A percentile compares a stretch with the other conserved stretches of the same genome.
phyloP scores from a whole-genome alignment of 2,329 filamentous ascomycete genomes.

The Exophiala alcalophila region DNA sequence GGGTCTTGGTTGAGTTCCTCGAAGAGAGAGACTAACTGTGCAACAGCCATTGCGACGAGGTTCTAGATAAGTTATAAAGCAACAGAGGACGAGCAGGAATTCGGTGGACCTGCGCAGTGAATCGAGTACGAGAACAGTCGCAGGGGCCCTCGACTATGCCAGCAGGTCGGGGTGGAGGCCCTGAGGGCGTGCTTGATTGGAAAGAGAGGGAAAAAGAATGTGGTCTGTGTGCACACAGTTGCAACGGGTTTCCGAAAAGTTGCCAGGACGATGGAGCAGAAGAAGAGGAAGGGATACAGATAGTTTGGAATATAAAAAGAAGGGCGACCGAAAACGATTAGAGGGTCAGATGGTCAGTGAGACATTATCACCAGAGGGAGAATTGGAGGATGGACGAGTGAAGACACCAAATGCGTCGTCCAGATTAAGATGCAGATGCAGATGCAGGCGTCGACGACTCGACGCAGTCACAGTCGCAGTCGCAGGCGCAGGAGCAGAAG shows the following conservation, averaged over 20 bases:
- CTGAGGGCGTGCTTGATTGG: conserved; percentile 4
- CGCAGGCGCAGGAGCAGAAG: too few relatives aligned
- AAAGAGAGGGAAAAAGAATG: conserved; percentile 9
- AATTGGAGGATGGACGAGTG: too few relatives aligned
- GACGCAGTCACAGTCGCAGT: too few relatives aligned
- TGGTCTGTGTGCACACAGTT: conserved; percentile 12
- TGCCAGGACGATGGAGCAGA: conserved; percentile 5
- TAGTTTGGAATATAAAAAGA: conserved; percentile 7
- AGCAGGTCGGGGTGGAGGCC: conserved; percentile 11
- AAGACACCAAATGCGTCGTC: too few relatives aligned
- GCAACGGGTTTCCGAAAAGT: neutral
- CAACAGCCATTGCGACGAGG: conserved; percentile 26
- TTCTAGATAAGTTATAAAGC: too few relatives aligned
- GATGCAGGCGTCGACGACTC: too few relatives aligned
- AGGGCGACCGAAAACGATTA: neutral
- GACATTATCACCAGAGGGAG: conserved; percentile 17
- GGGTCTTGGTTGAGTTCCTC: conserved; percentile 20
- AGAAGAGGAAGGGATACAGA: conserved; percentile 6
- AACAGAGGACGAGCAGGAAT: too few relatives aligned
- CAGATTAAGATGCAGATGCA: too few relatives aligned
- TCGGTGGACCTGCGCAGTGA: too few relatives aligned
- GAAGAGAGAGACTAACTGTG: conserved; percentile 26
- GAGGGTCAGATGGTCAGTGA: conserved; percentile 17
- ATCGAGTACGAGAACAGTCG: too few relatives aligned
- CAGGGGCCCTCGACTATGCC: conserved; percentile 18